These are phyloP conservation scores for Zasmidium citrigriseum DNA, from an alignment of 2,329 filamentous ascomycete species.

Conservation along the genomic window DNA sequence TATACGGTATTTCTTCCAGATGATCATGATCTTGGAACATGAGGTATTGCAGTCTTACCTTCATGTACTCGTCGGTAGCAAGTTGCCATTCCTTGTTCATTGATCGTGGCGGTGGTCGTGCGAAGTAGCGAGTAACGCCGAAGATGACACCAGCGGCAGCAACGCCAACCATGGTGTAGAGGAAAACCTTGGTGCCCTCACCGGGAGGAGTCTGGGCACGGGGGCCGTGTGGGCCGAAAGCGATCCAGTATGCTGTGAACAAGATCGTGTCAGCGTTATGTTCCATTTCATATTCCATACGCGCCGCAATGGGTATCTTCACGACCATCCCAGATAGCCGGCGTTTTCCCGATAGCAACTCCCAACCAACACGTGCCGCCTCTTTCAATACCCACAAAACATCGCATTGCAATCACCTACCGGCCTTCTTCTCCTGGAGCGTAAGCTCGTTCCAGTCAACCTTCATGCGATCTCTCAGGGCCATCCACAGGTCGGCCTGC, in stretches of 20 bases:
- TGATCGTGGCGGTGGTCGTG: conserved; percentile 72
- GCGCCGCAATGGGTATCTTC: background rate
- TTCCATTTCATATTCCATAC: background rate
- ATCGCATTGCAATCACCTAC: conserved; percentile 42
- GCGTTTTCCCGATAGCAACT: conserved; percentile 3
- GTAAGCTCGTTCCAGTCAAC: conserved; percentile 94
- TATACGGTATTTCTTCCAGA: no score
- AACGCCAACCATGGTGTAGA: conserved; percentile 71
- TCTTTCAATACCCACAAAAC: background rate
- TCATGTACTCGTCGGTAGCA: conserved; percentile 89
- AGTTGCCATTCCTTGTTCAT: conserved; percentile 99
- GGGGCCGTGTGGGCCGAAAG: conserved; percentile 94
- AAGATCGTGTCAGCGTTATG: background rate
- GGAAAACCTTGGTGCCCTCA: conserved; percentile 76
- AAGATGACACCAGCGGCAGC: conserved; percentile 71
- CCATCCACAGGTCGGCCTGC: conserved; percentile 99
- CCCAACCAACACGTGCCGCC: conserved; percentile 2
- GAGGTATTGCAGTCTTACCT: conserved; percentile 58
- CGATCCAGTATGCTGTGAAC: conserved; percentile 89
- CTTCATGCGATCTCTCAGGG: conserved; percentile 98
- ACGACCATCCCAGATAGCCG: background rate
- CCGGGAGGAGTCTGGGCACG: conserved; percentile 80
- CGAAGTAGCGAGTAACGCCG: conserved; percentile 68
- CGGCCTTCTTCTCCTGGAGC: conserved; percentile 96
- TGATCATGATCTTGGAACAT: no score